Percentiles rank a stretch among this genome's conserved stretches.
phyloP scores from a whole-genome alignment of 2,329 filamentous ascomycete genomes.

The Calonectria pseudoreteaudii region DNA sequence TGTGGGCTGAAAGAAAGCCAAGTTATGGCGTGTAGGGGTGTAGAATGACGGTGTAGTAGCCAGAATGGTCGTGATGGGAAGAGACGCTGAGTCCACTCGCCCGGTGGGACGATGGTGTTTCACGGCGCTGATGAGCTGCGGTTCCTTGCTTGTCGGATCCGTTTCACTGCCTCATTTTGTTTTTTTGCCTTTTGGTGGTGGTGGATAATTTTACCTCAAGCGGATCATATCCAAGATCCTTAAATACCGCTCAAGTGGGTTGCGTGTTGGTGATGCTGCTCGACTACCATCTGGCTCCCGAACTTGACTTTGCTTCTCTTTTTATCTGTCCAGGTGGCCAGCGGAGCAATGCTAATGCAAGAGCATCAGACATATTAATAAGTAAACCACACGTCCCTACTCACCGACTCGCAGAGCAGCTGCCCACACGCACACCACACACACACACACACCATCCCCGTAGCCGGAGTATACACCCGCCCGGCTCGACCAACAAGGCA shows the following conservation, averaged over 20 bases:
- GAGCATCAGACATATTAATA: background rate
- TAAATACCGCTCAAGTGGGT: background rate
- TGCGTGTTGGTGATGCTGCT: constrained; percentile 2
- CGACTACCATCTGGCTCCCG: background rate
- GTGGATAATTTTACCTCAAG: constrained; percentile 10
- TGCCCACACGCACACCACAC: background rate
- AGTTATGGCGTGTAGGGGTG: background rate
- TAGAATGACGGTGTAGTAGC: constrained; percentile 12
- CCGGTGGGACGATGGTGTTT: constrained; percentile 33
- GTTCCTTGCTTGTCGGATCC: constrained; percentile 11
- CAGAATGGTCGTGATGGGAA: constrained; percentile 6
- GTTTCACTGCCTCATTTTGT: constrained; percentile 8
- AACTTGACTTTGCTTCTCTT: background rate
- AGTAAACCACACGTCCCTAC: background rate
- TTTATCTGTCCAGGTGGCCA: background rate
- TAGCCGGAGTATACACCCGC: constrained; percentile 9
- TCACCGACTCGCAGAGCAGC: constrained; percentile 3
- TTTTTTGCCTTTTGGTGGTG: constrained; percentile 8
- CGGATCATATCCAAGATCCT: background rate
- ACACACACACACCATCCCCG: constrained; percentile 7
- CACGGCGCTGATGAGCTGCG: constrained; percentile 15
- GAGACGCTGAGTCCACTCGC: constrained; percentile 14
- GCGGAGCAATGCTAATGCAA: background rate
- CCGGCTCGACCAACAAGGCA: constrained; percentile 9
- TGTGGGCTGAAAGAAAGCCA: background rate